phyloP scores from a whole-genome alignment of 352 stramenopile species.

The Pythium insidiosum region DNA sequence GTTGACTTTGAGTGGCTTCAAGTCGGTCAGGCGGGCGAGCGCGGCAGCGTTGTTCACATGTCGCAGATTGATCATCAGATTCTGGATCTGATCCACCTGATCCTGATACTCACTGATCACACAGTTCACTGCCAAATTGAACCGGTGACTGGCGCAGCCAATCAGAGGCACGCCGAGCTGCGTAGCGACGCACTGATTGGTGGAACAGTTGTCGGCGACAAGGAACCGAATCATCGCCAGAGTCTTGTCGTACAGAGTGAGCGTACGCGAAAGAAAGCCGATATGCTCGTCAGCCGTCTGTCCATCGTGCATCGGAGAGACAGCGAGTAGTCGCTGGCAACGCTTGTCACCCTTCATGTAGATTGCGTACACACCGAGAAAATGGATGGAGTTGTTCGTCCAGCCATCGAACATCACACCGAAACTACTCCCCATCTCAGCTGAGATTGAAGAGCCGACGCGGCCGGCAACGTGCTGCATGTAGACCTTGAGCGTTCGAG shows the following conservation, averaged over 20 bases:
- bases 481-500: background rate
- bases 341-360: background rate
- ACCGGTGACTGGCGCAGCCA: no score
- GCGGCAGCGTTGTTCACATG: no score
- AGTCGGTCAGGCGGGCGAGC: background rate
- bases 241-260: background rate
- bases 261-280: background rate
- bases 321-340: slow-evolving; percentile 2
- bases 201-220: no score
- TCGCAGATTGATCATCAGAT: no score
- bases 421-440: slow-evolving; percentile 8
- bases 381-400: slow-evolving; percentile 6
- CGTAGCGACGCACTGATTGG: no score
- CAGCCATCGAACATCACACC: slow-evolving; percentile 17
- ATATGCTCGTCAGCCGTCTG: slow-evolving; percentile 9
- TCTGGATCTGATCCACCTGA: slow-evolving; percentile 3
- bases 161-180: no score
- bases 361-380: slow-evolving; percentile 6
- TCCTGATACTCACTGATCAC: no score
- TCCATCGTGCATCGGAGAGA: slow-evolving; percentile 6
- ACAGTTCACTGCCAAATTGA: no score
- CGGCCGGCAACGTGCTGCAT: background rate
- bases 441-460: slow-evolving; percentile 1
- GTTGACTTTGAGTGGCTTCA: slow-evolving; percentile 4
- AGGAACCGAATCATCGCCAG: background rate